Base-by-base conservation (phyloP, 2,329 filamentous ascomycete species). In the Akanthomyces uredinophilus region DNA sequence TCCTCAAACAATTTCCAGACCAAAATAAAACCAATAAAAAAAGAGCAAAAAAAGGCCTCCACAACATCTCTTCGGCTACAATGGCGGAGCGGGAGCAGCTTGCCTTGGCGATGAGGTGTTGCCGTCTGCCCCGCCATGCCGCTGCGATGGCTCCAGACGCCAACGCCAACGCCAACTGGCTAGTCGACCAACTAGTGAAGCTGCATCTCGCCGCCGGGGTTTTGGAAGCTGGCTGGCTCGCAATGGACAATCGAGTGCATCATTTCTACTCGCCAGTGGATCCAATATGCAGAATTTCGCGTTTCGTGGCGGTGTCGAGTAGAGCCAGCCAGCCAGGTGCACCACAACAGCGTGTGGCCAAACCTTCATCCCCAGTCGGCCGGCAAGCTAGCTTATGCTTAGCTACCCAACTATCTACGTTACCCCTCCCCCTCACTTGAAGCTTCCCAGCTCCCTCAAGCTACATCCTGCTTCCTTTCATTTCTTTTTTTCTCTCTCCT, bases 61-160 rank as follows among this genome's bases (percentile, higher is more conserved):
- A 46, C 53, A 44, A 5, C 7, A 5, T 41, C 29, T 35, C 16
- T 29, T 53, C 22, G n/a, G 49, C 49, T 29, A 5, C 18, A 37
- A 35, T 18, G 8, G 16, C 6, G 14, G 13, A 47, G 35, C 46
- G n/a, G 18, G 27, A 47, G 20, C 10, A 47, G 29, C 8, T 14
- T 32, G 22, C 14, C 46, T 59, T 51, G 46, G 56, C 46, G 56
- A 59, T 59, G 56, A 51, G 46, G 46, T 18, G n/a, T n/a, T n/a
- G 7, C 11, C 20, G 10, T 11, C 18, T 13, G 32, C 55, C 55
- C 55, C 43, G 43, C 54, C 35, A 32, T 49, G 27, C 27, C 20
- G 24, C 24, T 35, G 14, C 13, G 5, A 10, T 20, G 27, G 29
- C 41, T 47, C 20, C 32, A 46, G 41, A 20, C 53, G 53, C 37